Evolutionary conservation across 2,329 filamentous ascomycete species (phyloP).

Genomic region (Sclerotinia borealis): DNA sequence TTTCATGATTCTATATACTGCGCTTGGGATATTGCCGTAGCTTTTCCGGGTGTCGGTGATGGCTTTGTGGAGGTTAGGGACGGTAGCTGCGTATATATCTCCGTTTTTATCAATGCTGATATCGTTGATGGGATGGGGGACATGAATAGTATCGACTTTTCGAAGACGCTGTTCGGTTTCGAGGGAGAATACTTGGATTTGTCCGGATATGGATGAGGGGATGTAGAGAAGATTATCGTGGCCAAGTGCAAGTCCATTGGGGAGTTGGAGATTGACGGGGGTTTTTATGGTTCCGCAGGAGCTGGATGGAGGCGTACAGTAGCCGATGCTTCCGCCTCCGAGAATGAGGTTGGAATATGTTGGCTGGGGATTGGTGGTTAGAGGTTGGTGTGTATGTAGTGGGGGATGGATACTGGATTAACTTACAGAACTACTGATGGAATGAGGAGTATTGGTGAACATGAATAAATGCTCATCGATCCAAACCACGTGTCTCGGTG

Average conservation of each 20-base stretch:
- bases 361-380: conserved; percentile 19
- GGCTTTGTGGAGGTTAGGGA: conserved; percentile 29
- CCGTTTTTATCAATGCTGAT: conserved; percentile 34
- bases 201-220: conserved; percentile 22
- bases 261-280: conserved; percentile 24
- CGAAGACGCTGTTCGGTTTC: conserved; percentile 15
- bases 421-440: conserved; percentile 26
- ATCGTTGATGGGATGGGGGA: conserved; percentile 33
- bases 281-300: conserved; percentile 28
- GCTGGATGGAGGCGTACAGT: conserved; percentile 23
- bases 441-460: conserved; percentile 35
- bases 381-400: conserved; percentile 9
- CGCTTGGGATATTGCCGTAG: conserved; percentile 17
- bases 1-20: conserved; percentile 26
- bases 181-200: conserved; percentile 15
- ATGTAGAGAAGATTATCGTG: conserved; percentile 34
- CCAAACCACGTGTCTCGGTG: conserved; percentile 35
- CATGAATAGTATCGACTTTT: conserved; percentile 26
- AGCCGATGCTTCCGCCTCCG: conserved; percentile 31
- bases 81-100: conserved; percentile 32
- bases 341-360: conserved; percentile 19
- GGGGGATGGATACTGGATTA: neutral
- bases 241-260: conserved; percentile 33
- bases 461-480: conserved; percentile 32
- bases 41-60: conserved; percentile 23